These are phyloP conservation scores for Panellus pusillus DNA, from an alignment of 768 basidiomycete genomes.

Conservation along the genomic window DNA sequence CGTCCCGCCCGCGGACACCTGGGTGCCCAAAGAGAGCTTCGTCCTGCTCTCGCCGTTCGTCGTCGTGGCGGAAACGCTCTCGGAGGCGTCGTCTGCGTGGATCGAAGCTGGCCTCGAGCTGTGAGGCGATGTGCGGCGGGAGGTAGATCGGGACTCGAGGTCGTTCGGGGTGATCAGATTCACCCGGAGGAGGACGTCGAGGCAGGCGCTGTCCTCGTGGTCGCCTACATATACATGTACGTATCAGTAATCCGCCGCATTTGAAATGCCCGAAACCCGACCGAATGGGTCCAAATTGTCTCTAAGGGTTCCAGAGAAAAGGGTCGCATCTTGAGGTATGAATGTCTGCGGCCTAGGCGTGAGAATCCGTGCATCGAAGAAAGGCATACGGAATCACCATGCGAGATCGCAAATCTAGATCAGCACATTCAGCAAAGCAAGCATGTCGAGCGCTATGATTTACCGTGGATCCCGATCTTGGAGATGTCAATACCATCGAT, in stretches of 20 bases:
- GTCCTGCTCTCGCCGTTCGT: conserved; percentile 60
- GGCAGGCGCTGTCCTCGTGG: conserved; percentile 73
- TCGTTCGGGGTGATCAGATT: conserved; percentile 63
- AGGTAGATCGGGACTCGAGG: conserved; percentile 49
- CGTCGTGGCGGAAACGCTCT: conserved; percentile 46
- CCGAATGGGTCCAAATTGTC: conserved; percentile 78
- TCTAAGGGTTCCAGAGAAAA: conserved; percentile 79
- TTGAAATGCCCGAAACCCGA: conserved; percentile 28
- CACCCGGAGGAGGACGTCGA: conserved; percentile 79
- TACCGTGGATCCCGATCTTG: conserved; percentile 76
- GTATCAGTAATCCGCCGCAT: not conserved
- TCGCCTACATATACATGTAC: conserved; percentile 50
- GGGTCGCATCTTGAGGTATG: conserved; percentile 73
- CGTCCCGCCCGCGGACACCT: conserved; percentile 79
- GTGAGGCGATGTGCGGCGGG: conserved; percentile 45
- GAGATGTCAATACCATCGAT: conserved; percentile 90
- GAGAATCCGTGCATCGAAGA: conserved; percentile 3
- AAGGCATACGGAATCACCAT: conserved; percentile 4
- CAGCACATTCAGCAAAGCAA: not conserved
- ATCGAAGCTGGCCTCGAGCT: conserved; percentile 47
- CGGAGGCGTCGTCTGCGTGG: conserved; percentile 32
- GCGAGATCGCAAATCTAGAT: not conserved
- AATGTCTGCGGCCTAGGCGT: conserved; percentile 54
- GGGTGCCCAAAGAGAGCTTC: conserved; percentile 66
- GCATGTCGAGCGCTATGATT: not conserved